Base-by-base conservation (phyloP, 2,329 filamentous ascomycete species). In the Coniella vitis region DNA sequence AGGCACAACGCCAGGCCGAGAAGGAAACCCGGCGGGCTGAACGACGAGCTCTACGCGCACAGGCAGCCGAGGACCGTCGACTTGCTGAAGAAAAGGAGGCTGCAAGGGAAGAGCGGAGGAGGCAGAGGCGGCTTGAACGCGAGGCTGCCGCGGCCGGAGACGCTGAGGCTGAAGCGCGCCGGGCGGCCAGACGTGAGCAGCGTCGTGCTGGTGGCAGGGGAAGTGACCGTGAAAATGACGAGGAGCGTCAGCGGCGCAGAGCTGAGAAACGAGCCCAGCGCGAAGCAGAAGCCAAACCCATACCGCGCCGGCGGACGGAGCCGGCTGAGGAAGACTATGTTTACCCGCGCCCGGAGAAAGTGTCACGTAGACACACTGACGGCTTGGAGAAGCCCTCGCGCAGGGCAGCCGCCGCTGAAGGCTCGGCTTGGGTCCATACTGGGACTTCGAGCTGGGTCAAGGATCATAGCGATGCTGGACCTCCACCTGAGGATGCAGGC, bases 361-460 rank as follows among this genome's bases (percentile, higher is more conserved):
- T 47, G 1, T 57, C 54, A 4, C 48, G 53, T 13, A 54, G 53
- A 7, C 43, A 49, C 32, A 49, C 61, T 20, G 60, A 64, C 36
- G 57, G 47, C 10, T 5, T 42, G 7, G 48, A 47, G 17, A 49
- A 38, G 21, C 2, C 17, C 3, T 22, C 20, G 7, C 66, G 31
- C 40, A 52, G 39, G 17, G 44, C 54, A 70, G 8, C 68, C 2
- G 45, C 25, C 7, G 29, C 47, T 2, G 22, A 31, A 4, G 19
- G 68, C 2, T 36, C 40, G 8, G 35, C 68, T 9, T 83, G 80
- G 80, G 79, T 80, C 16, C 76, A 82, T 59, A 81, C 76, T 7
- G 79, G 80, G 21, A 83, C 79, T 0, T 79, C 76, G 8, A 83
- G 78, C 0, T 84, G 81, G 81, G 79, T 83, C 4, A 82, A 82